Conservation (phyloP, 257 asterid genomes). For the Handroanthus guayacan region DNA sequence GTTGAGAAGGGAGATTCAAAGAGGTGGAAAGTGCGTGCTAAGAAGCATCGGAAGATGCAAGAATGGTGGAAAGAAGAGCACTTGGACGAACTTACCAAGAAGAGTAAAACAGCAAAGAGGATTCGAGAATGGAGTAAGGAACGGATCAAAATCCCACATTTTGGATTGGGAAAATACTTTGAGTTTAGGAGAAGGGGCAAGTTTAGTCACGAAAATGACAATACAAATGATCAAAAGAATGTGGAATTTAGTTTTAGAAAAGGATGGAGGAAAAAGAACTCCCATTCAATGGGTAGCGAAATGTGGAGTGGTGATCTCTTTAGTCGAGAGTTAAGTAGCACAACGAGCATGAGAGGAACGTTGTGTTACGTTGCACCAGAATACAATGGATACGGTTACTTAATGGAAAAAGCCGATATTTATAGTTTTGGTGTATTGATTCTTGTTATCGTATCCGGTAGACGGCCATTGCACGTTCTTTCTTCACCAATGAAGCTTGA, state of each 20-base stretch:
- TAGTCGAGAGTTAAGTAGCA: constrained; percentile 94
- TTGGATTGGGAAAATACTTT: constrained; percentile 68
- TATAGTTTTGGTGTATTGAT: constrained; percentile 91
- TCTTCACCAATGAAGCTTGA: constrained; percentile 94
- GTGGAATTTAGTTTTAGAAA: constrained; percentile 78
- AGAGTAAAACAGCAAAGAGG: constrained; percentile 40
- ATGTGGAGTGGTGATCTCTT: constrained; percentile 90
- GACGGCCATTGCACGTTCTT: constrained; percentile 91
- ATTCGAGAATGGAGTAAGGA: constrained; percentile 39
- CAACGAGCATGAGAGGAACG: constrained; percentile 98
- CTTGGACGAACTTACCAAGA: constrained; percentile 59
- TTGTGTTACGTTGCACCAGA: constrained; percentile 93
- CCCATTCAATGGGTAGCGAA: constrained; percentile 64
- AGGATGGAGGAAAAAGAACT: constrained; percentile 68
- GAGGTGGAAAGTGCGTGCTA: constrained; percentile 40
- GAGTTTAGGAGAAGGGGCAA: constrained; percentile 47
- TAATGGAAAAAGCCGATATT: constrained; percentile 90
- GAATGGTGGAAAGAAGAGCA: constrained; percentile 99
- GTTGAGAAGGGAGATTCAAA: constrained; percentile 50
- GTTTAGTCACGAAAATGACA: constrained; percentile 32
- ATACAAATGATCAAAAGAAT: constrained; percentile 39
- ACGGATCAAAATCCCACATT: constrained; percentile 60
- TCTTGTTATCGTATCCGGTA: constrained; percentile 82
- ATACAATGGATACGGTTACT: constrained; percentile 68
- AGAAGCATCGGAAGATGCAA: constrained; percentile 81